Conservation (phyloP, 805 yeast genomes). For the Candida sanyiensis region DNA sequence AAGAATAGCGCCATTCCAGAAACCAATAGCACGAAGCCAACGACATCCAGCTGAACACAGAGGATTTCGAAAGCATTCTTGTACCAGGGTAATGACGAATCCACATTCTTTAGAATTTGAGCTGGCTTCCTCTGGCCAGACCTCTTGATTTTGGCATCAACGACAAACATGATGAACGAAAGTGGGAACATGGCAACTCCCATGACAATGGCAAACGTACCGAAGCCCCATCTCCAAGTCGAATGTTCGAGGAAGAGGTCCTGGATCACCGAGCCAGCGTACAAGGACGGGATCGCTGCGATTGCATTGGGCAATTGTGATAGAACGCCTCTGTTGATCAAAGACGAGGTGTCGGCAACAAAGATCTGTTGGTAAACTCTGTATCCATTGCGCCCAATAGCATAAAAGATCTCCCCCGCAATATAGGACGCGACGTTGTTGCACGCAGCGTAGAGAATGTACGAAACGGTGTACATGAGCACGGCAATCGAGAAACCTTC, state of each 20-base stretch:
- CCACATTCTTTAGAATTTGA: constrained; percentile 14
- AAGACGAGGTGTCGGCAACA: constrained; percentile 34
- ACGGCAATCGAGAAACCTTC: constrained; percentile 33
- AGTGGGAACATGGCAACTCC: constrained; percentile 22
- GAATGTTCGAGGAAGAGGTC: constrained; percentile 28
- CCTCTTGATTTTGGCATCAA: constrained; percentile 19
- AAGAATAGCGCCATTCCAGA: constrained; percentile 25
- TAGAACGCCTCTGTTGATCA: constrained; percentile 34
- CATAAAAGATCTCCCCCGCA: constrained; percentile 32
- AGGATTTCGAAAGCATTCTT: constrained; percentile 14
- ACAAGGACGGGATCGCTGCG: constrained; percentile 26
- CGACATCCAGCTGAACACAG: constrained; percentile 21
- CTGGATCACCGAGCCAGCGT: constrained; percentile 26
- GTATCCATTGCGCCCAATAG: constrained; percentile 35
- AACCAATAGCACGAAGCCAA: constrained; percentile 22
- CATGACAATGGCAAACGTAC: constrained; percentile 37
- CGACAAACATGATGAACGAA: constrained; percentile 21
- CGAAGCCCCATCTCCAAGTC: constrained; percentile 48
- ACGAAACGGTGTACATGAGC: constrained; percentile 28
- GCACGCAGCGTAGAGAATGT: constrained; percentile 31
- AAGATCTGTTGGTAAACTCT: constrained; percentile 32
- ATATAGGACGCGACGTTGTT: constrained; percentile 29
- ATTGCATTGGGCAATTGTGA: constrained; percentile 32
- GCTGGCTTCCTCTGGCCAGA: constrained; percentile 12
- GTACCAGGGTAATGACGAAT: constrained; percentile 14